Conservation (phyloP, 2,329 filamentous ascomycete genomes). For the Aspergillus costaricaensis region DNA sequence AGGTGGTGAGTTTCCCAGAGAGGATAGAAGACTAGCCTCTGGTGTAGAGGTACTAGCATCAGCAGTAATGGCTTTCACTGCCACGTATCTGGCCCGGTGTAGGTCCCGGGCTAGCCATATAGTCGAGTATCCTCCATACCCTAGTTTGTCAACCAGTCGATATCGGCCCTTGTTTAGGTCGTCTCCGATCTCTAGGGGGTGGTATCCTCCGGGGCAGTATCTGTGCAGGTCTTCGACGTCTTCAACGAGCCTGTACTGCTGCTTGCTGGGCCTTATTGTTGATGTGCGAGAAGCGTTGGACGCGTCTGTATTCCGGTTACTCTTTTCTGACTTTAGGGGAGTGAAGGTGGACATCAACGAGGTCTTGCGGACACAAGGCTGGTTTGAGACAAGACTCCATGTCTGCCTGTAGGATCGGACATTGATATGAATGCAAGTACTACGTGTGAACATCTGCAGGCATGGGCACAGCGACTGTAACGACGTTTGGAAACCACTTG, state of each 20-base stretch:
- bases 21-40: conserved; percentile 16
- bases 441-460: conserved; percentile 9
- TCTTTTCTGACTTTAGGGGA: not conserved
- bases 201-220: conserved; percentile 13
- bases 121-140: conserved; percentile 28
- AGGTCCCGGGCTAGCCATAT: conserved; percentile 38
- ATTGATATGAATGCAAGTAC: conserved; percentile 1
- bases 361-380: conserved; percentile 7
- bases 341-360: conserved; percentile 10
- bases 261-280: conserved; percentile 10
- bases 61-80: conserved; percentile 37
- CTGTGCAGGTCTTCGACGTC: conserved; percentile 23
- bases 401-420: not conserved
- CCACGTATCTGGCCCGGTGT: conserved; percentile 29
- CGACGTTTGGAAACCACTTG: no score
- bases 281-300: not conserved
- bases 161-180: conserved; percentile 15
- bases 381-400: not conserved
- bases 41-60: conserved; percentile 17
- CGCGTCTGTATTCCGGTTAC: no score
- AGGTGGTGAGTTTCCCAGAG: conserved; percentile 9
- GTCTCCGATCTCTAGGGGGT: conserved; percentile 10
- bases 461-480: no score
- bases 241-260: conserved; percentile 20
- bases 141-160: conserved; percentile 20